phyloP scores from a whole-genome alignment of 2,329 filamentous ascomycete species.

The Phaeosphaeriaceae sp. region DNA sequence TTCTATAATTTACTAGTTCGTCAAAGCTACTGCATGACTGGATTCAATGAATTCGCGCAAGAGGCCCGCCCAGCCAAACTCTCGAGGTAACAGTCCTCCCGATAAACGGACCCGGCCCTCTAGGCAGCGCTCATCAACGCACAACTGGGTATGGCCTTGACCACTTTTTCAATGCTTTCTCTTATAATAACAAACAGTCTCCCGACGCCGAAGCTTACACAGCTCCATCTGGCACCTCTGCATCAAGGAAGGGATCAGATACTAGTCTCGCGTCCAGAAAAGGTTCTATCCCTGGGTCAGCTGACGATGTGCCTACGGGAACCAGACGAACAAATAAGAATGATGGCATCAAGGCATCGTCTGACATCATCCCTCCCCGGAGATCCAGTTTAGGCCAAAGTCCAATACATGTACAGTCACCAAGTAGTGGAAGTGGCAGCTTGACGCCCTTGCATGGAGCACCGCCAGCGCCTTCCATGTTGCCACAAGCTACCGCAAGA shows the following conservation, averaged over 20 bases:
- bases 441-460: conserved; percentile 28
- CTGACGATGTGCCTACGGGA: conserved; percentile 4
- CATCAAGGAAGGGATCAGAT: conserved; percentile 19
- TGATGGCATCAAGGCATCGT: background rate
- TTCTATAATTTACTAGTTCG: too few species aligned
- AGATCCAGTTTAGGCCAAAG: conserved; percentile 7
- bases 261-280: background rate
- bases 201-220: background rate
- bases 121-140: conserved; percentile 1
- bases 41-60: conserved; percentile 22
- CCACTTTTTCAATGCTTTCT: background rate
- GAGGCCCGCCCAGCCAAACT: conserved; percentile 15
- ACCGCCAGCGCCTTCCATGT: conserved; percentile 30
- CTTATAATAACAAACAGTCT: conserved; percentile 16
- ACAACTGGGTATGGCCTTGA: conserved; percentile 8
- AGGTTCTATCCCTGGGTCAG: conserved; percentile 1
- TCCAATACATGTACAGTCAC: conserved; percentile 12
- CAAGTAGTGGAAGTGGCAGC: conserved; percentile 19
- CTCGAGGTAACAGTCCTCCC: conserved; percentile 27
- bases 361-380: background rate
- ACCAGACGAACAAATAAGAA: conserved; percentile 6
- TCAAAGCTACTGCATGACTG: background rate
- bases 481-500: conserved; percentile 5
- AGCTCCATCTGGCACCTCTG: conserved; percentile 6
- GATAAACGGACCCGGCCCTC: conserved; percentile 18